Percentiles rank a stretch among this genome's conserved stretches.
phyloP scores from a whole-genome alignment of 2,329 filamentous ascomycete species.

The Calonectria ilicicola region DNA sequence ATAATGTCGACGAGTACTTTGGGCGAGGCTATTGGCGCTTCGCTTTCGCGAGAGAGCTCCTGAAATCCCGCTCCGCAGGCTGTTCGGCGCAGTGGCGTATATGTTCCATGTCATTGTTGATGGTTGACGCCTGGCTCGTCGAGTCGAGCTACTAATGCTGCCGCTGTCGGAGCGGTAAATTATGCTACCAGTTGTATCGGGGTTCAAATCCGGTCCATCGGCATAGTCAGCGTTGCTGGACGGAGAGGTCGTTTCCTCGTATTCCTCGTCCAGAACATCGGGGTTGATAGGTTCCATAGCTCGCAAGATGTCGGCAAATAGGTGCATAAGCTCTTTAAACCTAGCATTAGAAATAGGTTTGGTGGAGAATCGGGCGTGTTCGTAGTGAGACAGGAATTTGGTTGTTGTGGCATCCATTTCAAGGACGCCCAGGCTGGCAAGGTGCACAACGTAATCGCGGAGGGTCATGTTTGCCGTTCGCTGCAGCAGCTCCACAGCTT shows the following conservation, averaged over 20 bases:
- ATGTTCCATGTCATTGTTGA: slow-evolving; percentile 58
- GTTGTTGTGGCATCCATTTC: slow-evolving; percentile 55
- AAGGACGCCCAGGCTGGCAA: slow-evolving; percentile 76
- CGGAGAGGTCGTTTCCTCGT: slow-evolving; percentile 39
- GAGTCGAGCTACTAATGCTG: slow-evolving; percentile 49
- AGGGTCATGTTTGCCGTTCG: slow-evolving; percentile 78
- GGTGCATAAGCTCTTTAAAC: slow-evolving; percentile 84
- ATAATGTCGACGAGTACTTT: slow-evolving; percentile 54
- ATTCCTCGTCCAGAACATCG: slow-evolving; percentile 56
- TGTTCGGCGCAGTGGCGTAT: slow-evolving; percentile 67
- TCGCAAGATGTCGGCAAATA: slow-evolving; percentile 84
- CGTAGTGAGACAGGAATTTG: slow-evolving; percentile 82
- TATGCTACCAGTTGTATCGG: slow-evolving; percentile 53
- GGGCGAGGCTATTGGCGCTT: slow-evolving; percentile 56
- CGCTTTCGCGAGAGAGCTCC: slow-evolving; percentile 51
- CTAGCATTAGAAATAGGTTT: slow-evolving; percentile 74
- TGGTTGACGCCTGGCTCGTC: slow-evolving; percentile 51
- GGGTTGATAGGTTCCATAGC: slow-evolving; percentile 77
- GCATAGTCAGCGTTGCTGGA: slow-evolving; percentile 61
- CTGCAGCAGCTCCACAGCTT: slow-evolving; percentile 78
- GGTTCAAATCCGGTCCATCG: slow-evolving; percentile 55
- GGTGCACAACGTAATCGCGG: slow-evolving; percentile 81
- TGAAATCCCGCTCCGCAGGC: slow-evolving; percentile 58
- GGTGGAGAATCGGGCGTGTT: slow-evolving; percentile 85
- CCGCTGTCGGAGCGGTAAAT: slow-evolving; percentile 43